Conservation (phyloP, 2,329 filamentous ascomycete species). For the Fusarium sororula region DNA sequence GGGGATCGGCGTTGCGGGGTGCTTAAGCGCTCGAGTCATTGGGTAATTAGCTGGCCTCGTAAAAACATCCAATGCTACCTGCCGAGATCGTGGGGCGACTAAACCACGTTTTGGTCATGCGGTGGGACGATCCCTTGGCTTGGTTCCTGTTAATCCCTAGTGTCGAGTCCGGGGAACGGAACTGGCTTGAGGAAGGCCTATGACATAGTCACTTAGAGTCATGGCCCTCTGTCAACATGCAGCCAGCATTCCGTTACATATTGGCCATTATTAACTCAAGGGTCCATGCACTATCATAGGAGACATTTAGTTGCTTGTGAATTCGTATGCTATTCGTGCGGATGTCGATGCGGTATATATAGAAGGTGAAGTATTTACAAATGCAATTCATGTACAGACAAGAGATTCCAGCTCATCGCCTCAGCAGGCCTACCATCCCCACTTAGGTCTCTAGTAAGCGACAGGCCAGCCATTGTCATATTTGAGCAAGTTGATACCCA, state of each 20-base stretch:
- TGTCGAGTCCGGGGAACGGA: background rate
- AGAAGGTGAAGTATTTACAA: conserved; percentile 7
- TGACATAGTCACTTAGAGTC: background rate
- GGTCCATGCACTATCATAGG: fast-evolving
- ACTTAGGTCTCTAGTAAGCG: conserved; percentile 29
- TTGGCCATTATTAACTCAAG: fast-evolving
- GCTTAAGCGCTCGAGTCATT: conserved; percentile 25
- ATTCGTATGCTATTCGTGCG: background rate
- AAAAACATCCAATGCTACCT: background rate
- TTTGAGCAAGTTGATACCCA: conserved; percentile 46
- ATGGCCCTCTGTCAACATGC: too few species aligned
- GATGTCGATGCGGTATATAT: background rate
- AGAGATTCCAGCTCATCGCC: background rate
- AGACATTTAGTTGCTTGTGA: background rate
- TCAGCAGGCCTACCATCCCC: fast-evolving
- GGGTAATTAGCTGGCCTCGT: background rate
- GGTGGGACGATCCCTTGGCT: background rate
- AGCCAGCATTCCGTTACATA: fast-evolving
- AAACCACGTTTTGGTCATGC: background rate
- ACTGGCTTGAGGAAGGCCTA: too few species aligned
- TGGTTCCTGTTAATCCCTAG: background rate
- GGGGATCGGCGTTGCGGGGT: conserved; percentile 24
- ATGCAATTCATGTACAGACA: conserved; percentile 5
- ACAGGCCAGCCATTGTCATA: conserved; percentile 46
- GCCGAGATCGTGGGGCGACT: background rate